phyloP scores from a whole-genome alignment of 345 rosid species.

The Camelina hispida region DNA sequence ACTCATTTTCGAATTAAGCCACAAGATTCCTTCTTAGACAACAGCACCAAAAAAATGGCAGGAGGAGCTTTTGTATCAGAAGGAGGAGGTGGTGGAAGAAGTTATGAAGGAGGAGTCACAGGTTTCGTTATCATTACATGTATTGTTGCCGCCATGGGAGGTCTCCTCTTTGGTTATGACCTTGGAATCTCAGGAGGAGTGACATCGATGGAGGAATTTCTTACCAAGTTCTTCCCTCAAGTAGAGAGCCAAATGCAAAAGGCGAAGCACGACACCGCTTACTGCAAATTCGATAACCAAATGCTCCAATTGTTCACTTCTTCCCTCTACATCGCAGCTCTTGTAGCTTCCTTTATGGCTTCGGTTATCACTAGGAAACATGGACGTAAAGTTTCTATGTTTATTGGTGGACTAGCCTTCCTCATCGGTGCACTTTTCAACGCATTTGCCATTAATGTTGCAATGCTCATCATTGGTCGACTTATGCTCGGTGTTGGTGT shows the following conservation, averaged over 20 bases:
- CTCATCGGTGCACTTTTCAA: conserved; percentile 55
- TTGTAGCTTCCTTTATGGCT: conserved; percentile 56
- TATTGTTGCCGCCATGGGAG: conserved; percentile 74
- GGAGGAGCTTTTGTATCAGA: conserved; percentile 49
- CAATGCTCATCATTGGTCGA: conserved; percentile 61
- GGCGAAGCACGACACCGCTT: conserved; percentile 43
- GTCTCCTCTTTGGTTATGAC: conserved; percentile 86
- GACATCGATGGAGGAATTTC: conserved; percentile 59
- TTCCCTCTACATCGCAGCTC: conserved; percentile 63
- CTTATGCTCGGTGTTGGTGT: conserved; percentile 59
- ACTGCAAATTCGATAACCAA: conserved; percentile 57
- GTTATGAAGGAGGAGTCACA: conserved; percentile 73
- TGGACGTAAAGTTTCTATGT: conserved; percentile 54
- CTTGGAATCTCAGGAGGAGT: conserved; percentile 84
- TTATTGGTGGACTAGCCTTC: conserved; percentile 53
- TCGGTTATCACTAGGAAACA: conserved; percentile 48
- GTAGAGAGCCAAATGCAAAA: conserved; percentile 46
- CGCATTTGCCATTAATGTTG: conserved; percentile 47
- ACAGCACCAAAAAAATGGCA: conserved; percentile 41
- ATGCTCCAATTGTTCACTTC: conserved; percentile 58
- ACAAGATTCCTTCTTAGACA: conserved; percentile 6
- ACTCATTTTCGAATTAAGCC: conserved; percentile 25
- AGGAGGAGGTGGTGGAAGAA: conserved; percentile 52
- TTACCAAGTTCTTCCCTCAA: conserved; percentile 50
- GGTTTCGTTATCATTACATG: conserved; percentile 63